Evolutionary conservation across 2,329 filamentous ascomycete species (phyloP).

Genomic region (Thermomyces lanuginosus): DNA sequence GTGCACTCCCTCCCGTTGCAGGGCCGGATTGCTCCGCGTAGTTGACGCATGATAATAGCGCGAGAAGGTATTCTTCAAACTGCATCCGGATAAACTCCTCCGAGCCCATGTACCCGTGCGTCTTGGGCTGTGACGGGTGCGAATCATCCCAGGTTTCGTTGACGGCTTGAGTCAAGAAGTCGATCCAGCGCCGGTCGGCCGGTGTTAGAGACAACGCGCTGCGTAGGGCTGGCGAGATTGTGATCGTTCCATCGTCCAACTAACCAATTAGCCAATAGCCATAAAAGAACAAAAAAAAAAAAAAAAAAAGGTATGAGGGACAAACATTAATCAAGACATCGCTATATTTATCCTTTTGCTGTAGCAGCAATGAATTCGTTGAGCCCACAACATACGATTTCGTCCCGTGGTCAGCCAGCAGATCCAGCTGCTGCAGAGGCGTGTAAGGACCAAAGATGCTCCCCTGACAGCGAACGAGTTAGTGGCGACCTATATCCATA

Average conservation of each 20-base stretch:
- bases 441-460: constrained; percentile 95
- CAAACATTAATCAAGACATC: constrained; percentile 76
- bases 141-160: constrained; percentile 93
- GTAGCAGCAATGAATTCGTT: constrained; percentile 82
- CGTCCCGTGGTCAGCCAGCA: constrained; percentile 81
- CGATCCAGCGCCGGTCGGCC: constrained; percentile 89
- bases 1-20: too few relatives aligned
- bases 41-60: constrained; percentile 73
- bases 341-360: constrained; percentile 89
- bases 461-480: constrained; percentile 44
- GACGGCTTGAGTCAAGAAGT: constrained; percentile 82
- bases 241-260: constrained; percentile 76
- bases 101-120: constrained; percentile 83
- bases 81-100: constrained; percentile 95
- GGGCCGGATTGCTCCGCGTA: constrained; percentile 74
- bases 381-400: constrained; percentile 97
- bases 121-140: constrained; percentile 79
- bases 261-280: constrained; percentile 9
- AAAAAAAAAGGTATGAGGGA: constrained; percentile 1
- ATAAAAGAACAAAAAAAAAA: background rate
- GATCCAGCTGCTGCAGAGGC: constrained; percentile 83
- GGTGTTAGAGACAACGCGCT: constrained; percentile 61
- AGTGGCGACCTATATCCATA: constrained; percentile 47
- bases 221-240: constrained; percentile 64
- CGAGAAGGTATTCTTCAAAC: constrained; percentile 90